phyloP scores from a whole-genome alignment of 257 asterid genomes.

The Primulina huaijiensis region DNA sequence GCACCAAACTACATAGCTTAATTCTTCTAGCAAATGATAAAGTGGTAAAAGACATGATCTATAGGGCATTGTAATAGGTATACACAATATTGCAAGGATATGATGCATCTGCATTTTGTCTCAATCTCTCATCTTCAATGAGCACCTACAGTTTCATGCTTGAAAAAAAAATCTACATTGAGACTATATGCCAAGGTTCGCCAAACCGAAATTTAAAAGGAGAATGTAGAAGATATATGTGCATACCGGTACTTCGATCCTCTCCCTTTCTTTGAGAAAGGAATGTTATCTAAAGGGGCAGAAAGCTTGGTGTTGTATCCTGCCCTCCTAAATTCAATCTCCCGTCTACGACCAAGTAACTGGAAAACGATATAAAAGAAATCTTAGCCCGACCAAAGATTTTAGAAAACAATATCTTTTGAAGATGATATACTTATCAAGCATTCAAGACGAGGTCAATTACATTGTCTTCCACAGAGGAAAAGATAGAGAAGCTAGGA shows the following conservation, averaged over 20 bases:
- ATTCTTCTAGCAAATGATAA: too few species aligned
- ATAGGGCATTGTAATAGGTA: constrained; percentile 4
- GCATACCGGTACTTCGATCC: constrained; percentile 88
- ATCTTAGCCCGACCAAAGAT: constrained; percentile 12
- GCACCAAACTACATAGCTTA: not conserved
- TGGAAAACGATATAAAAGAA: constrained; percentile 30
- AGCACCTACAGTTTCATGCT: too few species aligned
- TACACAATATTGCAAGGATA: constrained; percentile 12
- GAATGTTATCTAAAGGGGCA: constrained; percentile 89
- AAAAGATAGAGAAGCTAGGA: constrained; percentile 85
- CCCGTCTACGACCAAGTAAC: constrained; percentile 96
- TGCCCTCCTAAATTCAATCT: constrained; percentile 73
- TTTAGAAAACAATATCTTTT: constrained; percentile 19
- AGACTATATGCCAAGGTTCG: not conserved
- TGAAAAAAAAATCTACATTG: not conserved
- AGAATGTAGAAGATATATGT: constrained; percentile 16
- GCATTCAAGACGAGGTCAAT: constrained; percentile 27
- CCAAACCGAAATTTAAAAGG: not conserved
- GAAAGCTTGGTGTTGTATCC: constrained; percentile 86
- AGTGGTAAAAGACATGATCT: not conserved
- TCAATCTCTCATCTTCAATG: not conserved
- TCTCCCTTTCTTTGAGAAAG: constrained; percentile 79
- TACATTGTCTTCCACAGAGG: constrained; percentile 96
- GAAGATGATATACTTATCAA: constrained; percentile 25
- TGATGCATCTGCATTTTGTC: constrained; percentile 19